These are phyloP conservation scores for Metschnikowia gelsemii DNA, from an alignment of 805 yeast species.

Conservation along the genomic window DNA sequence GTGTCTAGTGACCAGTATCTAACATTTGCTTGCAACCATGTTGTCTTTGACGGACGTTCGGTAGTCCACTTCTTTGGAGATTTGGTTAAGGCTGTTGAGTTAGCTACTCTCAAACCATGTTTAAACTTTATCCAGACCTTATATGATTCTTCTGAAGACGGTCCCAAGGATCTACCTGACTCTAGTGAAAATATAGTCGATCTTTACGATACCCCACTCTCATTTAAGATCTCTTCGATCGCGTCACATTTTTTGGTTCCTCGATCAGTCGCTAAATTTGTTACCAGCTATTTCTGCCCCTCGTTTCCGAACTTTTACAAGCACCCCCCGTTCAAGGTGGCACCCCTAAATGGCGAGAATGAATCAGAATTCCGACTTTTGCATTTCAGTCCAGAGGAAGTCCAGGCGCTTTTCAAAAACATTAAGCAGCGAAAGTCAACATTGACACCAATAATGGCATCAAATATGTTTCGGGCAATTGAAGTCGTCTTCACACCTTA, in stretches of 20 bases:
- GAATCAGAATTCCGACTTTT: constrained; percentile 8
- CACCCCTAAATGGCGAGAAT: constrained; percentile 10
- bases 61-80: constrained; percentile 15
- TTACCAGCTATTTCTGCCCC: constrained; percentile 1
- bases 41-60: constrained; percentile 18
- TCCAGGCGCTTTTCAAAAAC: constrained; percentile 4
- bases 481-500: constrained; percentile 7
- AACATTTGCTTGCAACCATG: constrained; percentile 16
- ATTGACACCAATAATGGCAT: constrained; percentile 16
- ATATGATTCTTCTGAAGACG: constrained; percentile 5
- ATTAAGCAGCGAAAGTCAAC: constrained; percentile 9
- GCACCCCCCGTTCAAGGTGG: constrained; percentile 11
- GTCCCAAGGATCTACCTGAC: constrained; percentile 1
- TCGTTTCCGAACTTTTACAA: constrained; percentile 11
- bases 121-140: constrained; percentile 2
- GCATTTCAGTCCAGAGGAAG: constrained; percentile 7
- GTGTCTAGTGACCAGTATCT: constrained; percentile 8
- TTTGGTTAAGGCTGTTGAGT: constrained; percentile 6
- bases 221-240: constrained; percentile 3
- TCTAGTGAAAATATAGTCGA: constrained; percentile 6
- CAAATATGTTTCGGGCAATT: constrained; percentile 5
- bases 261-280: constrained; percentile 1
- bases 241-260: constrained; percentile 5
- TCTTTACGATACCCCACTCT: constrained; percentile 7
- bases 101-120: neutral